Evolutionary conservation across 768 basidiomycete genomes (phyloP).

Genomic region (Amanita pseudoporphyria): DNA sequence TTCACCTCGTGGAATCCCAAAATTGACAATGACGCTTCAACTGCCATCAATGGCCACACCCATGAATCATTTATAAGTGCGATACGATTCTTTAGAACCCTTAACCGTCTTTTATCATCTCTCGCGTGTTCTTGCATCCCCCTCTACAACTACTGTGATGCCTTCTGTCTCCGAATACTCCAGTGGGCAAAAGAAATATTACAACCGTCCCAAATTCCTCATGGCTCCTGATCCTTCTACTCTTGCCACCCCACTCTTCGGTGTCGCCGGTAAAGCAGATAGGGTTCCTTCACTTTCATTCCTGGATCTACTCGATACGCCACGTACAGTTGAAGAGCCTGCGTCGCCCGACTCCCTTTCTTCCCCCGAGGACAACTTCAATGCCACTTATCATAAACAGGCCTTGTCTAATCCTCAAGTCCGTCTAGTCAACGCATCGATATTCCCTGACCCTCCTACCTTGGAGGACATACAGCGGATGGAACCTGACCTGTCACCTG

Average conservation of each 20-base stretch:
- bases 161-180: slow-evolving; percentile 1
- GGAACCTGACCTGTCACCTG: slow-evolving; percentile 7
- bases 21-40: slow-evolving; percentile 6
- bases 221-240: slow-evolving; percentile 8
- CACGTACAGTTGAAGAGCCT: background rate
- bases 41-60: slow-evolving; percentile 1
- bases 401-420: background rate
- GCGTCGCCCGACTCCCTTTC: background rate
- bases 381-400: background rate
- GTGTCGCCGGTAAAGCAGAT: background rate
- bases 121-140: background rate
- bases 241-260: slow-evolving; percentile 23
- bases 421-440: background rate
- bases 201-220: slow-evolving; percentile 8
- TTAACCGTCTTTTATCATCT: background rate
- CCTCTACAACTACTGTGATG: background rate
- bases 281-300: background rate
- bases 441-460: slow-evolving; percentile 4
- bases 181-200: slow-evolving; percentile 7
- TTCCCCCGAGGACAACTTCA: background rate
- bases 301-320: background rate
- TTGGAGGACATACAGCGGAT: slow-evolving; percentile 7
- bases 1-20: background rate
- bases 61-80: slow-evolving; percentile 4
- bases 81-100: background rate